Percentiles rank a stretch among this genome's conserved stretches.
Conservation (phyloP, 2,329 filamentous ascomycete genomes). For the Ascochyta viciae-villosae region DNA sequence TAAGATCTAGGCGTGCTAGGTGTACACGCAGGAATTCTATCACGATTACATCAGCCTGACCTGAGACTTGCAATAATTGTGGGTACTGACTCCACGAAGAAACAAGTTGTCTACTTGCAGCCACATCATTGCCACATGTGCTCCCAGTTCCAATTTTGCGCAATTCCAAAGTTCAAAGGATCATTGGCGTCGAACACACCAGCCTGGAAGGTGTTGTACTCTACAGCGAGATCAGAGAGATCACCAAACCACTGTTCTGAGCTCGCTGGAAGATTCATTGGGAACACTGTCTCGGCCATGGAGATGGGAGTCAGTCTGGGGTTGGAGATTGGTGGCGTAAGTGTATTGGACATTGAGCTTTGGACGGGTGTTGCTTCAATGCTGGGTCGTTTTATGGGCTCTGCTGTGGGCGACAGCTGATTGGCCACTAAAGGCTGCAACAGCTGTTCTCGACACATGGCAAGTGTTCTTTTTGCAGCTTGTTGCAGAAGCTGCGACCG, state of each 20-base stretch:
- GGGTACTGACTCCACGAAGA: background rate
- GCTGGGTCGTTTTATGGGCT: conserved; percentile 7
- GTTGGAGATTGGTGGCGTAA: conserved; percentile 10
- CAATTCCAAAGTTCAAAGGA: conserved; percentile 15
- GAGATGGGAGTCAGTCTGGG: conserved; percentile 1
- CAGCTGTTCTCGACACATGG: conserved; percentile 24
- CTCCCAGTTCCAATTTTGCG: conserved; percentile 27
- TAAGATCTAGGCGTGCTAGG: no score
- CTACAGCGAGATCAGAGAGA: conserved; percentile 19
- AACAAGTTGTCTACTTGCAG: conserved; percentile 6
- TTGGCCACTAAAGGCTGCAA: conserved; percentile 12
- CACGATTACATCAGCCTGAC: background rate
- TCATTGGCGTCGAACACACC: conserved; percentile 15
- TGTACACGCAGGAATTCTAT: no score
- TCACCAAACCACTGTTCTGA: conserved; percentile 24
- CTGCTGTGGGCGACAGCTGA: conserved; percentile 3
- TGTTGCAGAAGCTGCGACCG: conserved; percentile 9
- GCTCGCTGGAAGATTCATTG: conserved; percentile 4
- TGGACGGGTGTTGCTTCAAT: background rate
- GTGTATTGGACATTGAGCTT: background rate
- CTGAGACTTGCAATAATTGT: background rate
- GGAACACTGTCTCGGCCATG: background rate
- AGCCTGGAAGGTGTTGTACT: conserved; percentile 13
- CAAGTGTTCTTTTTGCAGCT: conserved; percentile 13
- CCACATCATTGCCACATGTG: conserved; percentile 25